Base-by-base conservation (phyloP, 345 rosid species). In the Pistacia atlantica region DNA sequence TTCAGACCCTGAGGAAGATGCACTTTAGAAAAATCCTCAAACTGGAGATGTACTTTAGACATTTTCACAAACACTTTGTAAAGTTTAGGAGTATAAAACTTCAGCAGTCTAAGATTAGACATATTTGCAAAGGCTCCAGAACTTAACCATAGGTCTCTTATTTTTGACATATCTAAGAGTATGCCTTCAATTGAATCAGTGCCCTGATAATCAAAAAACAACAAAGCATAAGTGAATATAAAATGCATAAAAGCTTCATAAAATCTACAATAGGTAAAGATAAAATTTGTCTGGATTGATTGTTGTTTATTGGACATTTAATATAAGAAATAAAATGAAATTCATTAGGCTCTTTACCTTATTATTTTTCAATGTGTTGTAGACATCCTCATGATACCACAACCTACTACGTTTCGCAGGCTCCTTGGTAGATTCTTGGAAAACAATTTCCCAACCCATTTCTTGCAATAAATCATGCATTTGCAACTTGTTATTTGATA, bases 401-500 rank as follows among this genome's bases (percentile, higher is more conserved):
- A 80, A 22, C 67, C 83, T 64, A 7, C 42, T 72, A 14, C 73
- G 38, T 18, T 54, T 71, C 2, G 31, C 63, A 3, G 38, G 79
- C 2, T 75, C 75, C 3, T 25, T 3, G 2, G 3, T 0, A n/a
- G 71, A 77, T 74, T 75, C 82, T 18, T 57, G 56, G 4, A 8
- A 1, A 33, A 80, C 76, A 45, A 81, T 73, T 14, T 28, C 59
- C 3, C 20, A 17, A 14, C 72, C 80, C 35, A 70, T 70, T 8
- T 82, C 85, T 74, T 83, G 85, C 52, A 87, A 67, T 80, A 83
- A 77, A 76, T 83, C 85, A 78, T 87, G 87, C 84, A 87, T 82
- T 46, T 73, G 25, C 0, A 83, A 59, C 10, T 52, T 62, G 11
- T 78, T 45, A 25, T 64, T 17, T 20, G 80, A 74, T 65, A 77